Evolutionary conservation across 805 yeast genomes (phyloP).

Genomic region (Yamadazyma paraphyllophila): DNA sequence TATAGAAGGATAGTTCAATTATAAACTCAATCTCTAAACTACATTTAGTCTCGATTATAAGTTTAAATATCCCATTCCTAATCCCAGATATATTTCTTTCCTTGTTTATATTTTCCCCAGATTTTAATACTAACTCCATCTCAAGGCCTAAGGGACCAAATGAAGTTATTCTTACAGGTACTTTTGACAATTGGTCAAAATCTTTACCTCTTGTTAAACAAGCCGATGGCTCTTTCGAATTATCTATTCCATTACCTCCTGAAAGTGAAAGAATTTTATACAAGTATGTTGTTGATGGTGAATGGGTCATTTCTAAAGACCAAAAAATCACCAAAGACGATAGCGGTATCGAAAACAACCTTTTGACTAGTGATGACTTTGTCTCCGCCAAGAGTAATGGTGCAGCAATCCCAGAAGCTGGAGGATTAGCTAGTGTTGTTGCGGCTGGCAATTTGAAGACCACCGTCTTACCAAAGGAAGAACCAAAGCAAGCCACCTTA

Average conservation of each 20-base stretch:
- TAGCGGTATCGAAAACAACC: conserved; percentile 53
- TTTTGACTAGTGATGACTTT: conserved; percentile 38
- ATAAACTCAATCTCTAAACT: no score
- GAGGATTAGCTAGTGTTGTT: conserved; percentile 31
- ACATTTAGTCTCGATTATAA: neutral
- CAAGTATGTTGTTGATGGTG: conserved; percentile 70
- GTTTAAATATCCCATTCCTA: neutral
- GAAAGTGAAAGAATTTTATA: conserved; percentile 43
- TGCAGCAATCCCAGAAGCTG: conserved; percentile 32
- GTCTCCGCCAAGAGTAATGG: conserved; percentile 14
- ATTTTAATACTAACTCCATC: conserved; percentile 22
- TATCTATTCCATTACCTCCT: conserved; percentile 55
- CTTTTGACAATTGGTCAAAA: conserved; percentile 66
- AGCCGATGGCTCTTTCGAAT: conserved; percentile 57
- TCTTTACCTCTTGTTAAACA: conserved; percentile 58
- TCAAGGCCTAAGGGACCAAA: conserved; percentile 45
- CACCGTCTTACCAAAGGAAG: conserved; percentile 37
- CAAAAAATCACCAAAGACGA: conserved; percentile 47
- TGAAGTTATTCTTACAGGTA: conserved; percentile 66
- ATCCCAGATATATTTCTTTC: neutral
- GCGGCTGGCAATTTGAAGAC: conserved; percentile 21
- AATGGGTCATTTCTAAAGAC: conserved; percentile 48
- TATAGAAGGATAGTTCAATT: no score
- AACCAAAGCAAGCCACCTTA: conserved; percentile 34
- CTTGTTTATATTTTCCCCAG: neutral